phyloP scores from a whole-genome alignment of 2,329 filamentous ascomycete species.

The Bertia moriformis region DNA sequence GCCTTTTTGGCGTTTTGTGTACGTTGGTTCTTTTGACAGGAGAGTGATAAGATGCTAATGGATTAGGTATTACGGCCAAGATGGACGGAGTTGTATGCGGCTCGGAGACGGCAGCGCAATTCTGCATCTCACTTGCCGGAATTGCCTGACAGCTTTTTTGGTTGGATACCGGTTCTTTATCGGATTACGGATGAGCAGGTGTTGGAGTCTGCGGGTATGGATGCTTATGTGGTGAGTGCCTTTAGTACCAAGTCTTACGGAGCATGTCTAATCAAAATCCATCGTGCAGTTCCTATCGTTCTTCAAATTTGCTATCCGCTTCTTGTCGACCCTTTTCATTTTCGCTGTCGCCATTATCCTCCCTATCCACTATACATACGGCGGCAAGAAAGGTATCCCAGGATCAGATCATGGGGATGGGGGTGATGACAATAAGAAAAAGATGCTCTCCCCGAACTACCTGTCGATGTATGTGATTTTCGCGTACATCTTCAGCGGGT shows the following conservation, averaged over 20 bases:
- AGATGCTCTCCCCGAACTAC: constrained; percentile 29
- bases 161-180: constrained; percentile 59
- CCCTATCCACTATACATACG: constrained; percentile 55
- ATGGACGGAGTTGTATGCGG: constrained; percentile 58
- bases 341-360: constrained; percentile 69
- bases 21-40: not conserved
- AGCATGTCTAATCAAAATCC: not conserved
- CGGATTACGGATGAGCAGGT: constrained; percentile 56
- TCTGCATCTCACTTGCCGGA: constrained; percentile 38
- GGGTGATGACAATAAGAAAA: constrained; percentile 12
- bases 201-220: constrained; percentile 53
- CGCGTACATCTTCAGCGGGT: constrained; percentile 74
- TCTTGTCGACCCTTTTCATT: constrained; percentile 66
- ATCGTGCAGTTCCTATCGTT: constrained; percentile 67
- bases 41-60: not conserved
- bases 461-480: constrained; percentile 93
- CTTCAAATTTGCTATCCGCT: constrained; percentile 85
- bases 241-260: not conserved
- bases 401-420: constrained; percentile 17
- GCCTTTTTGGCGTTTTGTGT: not conserved
- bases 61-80: constrained; percentile 47
- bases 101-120: constrained; percentile 47
- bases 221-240: constrained; percentile 51
- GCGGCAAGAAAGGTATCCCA: not conserved
- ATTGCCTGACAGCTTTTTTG: constrained; percentile 55